These are phyloP conservation scores for Cichorium intybus DNA, from an alignment of 140 eudicot genomes.

Conservation along the genomic window DNA sequence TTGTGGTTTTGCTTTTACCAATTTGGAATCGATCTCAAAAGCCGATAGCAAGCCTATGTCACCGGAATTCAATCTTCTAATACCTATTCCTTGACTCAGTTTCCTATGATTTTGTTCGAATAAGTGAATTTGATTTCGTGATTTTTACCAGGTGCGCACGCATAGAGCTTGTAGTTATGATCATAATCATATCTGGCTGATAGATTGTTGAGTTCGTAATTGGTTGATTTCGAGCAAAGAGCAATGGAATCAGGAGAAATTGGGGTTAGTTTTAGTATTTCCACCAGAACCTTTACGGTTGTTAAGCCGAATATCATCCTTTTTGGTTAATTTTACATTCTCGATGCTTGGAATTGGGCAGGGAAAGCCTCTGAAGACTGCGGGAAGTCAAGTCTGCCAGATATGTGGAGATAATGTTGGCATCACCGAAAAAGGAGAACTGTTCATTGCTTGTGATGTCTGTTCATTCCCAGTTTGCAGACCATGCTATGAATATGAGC, in stretches of 20 bases:
- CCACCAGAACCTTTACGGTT: background rate
- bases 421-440: constrained; percentile 43
- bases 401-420: constrained; percentile 63
- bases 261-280: constrained; percentile 39
- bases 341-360: constrained; percentile 15
- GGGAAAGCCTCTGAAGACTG: constrained; percentile 43
- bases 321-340: background rate
- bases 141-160: constrained; percentile 9
- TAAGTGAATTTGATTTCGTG: background rate
- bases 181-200: constrained; percentile 16
- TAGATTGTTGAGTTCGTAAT: constrained; percentile 5
- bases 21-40: background rate
- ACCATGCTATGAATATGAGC: constrained; percentile 70
- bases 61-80: background rate
- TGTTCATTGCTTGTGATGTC: constrained; percentile 63
- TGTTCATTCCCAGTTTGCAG: constrained; percentile 70
- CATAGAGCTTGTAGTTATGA: constrained; percentile 21
- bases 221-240: constrained; percentile 22
- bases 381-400: constrained; percentile 51
- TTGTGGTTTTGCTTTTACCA: background rate
- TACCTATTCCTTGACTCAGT: background rate
- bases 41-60: background rate
- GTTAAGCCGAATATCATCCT: background rate
- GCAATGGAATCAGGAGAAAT: constrained; percentile 60
- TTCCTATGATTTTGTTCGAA: background rate